Conservation (phyloP, 768 basidiomycete genomes). For the Lactifluus rugatus region DNA sequence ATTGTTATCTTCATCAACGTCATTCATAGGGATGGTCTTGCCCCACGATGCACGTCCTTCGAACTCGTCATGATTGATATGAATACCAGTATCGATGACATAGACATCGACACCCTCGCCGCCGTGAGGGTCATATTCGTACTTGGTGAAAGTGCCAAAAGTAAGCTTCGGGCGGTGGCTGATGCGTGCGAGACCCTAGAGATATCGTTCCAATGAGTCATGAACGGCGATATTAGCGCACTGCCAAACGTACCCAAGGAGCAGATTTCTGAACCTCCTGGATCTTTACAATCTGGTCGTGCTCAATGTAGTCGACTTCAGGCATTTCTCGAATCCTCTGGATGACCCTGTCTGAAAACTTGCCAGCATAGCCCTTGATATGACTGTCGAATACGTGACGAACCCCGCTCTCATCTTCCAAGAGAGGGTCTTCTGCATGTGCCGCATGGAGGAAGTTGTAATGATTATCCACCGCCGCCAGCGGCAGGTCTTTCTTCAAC, state of each 20-base stretch:
- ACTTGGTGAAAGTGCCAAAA: slow-evolving; percentile 77
- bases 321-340: slow-evolving; percentile 72
- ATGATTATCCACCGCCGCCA: slow-evolving; percentile 58
- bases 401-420: slow-evolving; percentile 46
- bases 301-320: slow-evolving; percentile 88
- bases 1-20: slow-evolving; percentile 84
- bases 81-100: slow-evolving; percentile 84
- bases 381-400: slow-evolving; percentile 70
- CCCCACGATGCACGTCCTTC: slow-evolving; percentile 90
- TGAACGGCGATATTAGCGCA: not conserved
- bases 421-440: slow-evolving; percentile 46
- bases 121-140: slow-evolving; percentile 58
- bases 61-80: slow-evolving; percentile 76
- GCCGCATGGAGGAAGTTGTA: slow-evolving; percentile 62
- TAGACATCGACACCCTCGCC: slow-evolving; percentile 94
- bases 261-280: slow-evolving; percentile 60
- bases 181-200: slow-evolving; percentile 88
- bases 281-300: slow-evolving; percentile 85
- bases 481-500: slow-evolving; percentile 60
- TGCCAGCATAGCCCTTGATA: slow-evolving; percentile 72
- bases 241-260: slow-evolving; percentile 65
- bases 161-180: slow-evolving; percentile 73
- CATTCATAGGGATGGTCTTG: slow-evolving; percentile 77
- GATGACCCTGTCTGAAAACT: slow-evolving; percentile 59
- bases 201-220: slow-evolving; percentile 14